phyloP scores from a whole-genome alignment of 305 asterid genomes.

The Striga hermonthica region DNA sequence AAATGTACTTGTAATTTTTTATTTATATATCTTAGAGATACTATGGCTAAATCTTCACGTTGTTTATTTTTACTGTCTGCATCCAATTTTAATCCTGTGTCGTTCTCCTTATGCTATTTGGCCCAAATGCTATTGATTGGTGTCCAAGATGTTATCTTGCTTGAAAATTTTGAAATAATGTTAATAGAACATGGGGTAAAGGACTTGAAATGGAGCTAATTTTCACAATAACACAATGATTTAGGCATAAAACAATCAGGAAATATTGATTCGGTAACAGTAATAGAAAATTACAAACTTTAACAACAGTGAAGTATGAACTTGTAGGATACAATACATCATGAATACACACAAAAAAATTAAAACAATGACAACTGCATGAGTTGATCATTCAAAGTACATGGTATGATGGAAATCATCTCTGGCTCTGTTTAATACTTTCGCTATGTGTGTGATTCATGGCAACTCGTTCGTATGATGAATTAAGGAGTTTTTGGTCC shows the following conservation, averaged over 20 bases:
- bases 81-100: too few relatives aligned
- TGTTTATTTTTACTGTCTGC: too few relatives aligned
- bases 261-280: background rate
- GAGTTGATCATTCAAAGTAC: conserved; percentile 25
- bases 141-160: too few relatives aligned
- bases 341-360: background rate
- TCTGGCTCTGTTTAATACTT: background rate
- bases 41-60: too few relatives aligned
- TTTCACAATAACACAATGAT: background rate
- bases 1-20: too few relatives aligned
- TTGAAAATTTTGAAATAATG: background rate
- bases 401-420: conserved; percentile 17
- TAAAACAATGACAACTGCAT: conserved; percentile 3
- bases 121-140: too few relatives aligned
- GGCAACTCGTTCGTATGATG: background rate
- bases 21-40: too few relatives aligned
- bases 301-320: conserved; percentile 21
- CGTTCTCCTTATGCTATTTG: too few relatives aligned
- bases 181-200: background rate
- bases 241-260: conserved; percentile 7
- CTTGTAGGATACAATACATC: background rate
- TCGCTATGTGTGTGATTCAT: background rate
- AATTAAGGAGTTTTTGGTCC: conserved; percentile 35
- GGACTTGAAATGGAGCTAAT: background rate
- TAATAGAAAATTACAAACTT: conserved; percentile 10